Evolutionary conservation across 345 rosid species (phyloP), one percentile per base, ranked within the genome.

Genomic region (Dipteronia dyeriana): DNA sequence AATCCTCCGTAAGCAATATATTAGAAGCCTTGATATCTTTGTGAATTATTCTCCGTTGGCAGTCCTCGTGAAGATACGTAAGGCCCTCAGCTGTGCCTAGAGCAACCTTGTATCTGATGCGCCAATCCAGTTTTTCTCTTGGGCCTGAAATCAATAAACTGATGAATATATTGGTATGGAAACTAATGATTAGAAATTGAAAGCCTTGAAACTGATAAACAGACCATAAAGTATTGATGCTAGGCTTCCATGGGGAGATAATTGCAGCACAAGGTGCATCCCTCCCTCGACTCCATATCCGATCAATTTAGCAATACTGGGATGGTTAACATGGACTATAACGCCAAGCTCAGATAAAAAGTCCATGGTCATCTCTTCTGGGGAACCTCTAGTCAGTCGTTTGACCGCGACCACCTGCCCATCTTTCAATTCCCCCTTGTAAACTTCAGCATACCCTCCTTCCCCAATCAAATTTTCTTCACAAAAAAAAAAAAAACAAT

Each of bases 241-340:
- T 2, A 95, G 86, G 87, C 97, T 93, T 43, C 97, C 98, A 66
- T 88, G 88, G 77, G 93, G 92, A 73, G 99, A 95, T 69, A 93
- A 82, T 75, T 93, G 86, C 82, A 95, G 94, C 78, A 93, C 93
- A 80, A 93, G 93, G 82, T 91, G 91, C 99, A 95, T 92, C 53
- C 98, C 99, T 74, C 94, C 98, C 86, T 93, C 99, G 66, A 95
- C 94, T 41, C 99, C 92, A 67, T 92, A 91, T 0, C 98, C 99
- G 68, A 93, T 88, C 66, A 92, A 78, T 79, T 87, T 92, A 73
- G 99, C 99, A 68, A 93, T 92, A 75, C 91, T 91, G n/a, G 99
- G 98, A 85, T 90, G 98, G 75, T 92, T 92, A 71, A 92, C 97
- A 78, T 95, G 99, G 77, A 87, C 97, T 59, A 92, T 92, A 34